Percentiles rank a stretch among this genome's conserved stretches.
Conservation (phyloP, 106 monocot genomes). For the Phalaenopsis equestris region DNA sequence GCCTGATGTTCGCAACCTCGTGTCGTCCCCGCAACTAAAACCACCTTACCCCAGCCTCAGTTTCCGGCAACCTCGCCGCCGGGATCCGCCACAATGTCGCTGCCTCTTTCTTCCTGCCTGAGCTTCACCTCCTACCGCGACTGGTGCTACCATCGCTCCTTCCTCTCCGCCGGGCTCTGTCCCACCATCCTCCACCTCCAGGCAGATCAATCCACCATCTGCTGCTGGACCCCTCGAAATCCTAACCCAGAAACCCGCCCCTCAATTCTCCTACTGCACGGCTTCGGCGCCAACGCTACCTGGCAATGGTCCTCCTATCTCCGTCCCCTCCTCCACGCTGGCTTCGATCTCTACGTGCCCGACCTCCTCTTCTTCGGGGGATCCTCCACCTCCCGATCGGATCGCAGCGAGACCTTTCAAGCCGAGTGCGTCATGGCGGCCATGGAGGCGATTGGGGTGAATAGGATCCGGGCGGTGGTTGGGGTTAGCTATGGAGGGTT, state of each 20-base stretch:
- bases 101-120: constrained; percentile 18
- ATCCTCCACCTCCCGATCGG: constrained; percentile 38
- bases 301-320: constrained; percentile 28
- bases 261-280: constrained; percentile 23
- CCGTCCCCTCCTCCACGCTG: constrained; percentile 8
- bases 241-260: constrained; percentile 14
- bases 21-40: background rate
- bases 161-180: constrained; percentile 59
- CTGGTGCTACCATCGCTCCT: constrained; percentile 47
- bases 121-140: constrained; percentile 56
- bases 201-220: constrained; percentile 17
- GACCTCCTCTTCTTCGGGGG: constrained; percentile 61
- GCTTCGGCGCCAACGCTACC: constrained; percentile 29
- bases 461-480: constrained; percentile 32
- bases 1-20: background rate
- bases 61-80: background rate
- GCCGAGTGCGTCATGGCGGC: constrained; percentile 46
- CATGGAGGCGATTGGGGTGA: constrained; percentile 34
- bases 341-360: constrained; percentile 30
- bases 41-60: background rate
- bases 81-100: background rate
- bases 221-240: constrained; percentile 17
- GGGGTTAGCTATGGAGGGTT: constrained; percentile 86
- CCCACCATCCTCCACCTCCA: constrained; percentile 20
- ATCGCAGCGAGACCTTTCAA: constrained; percentile 63